phyloP scores from a whole-genome alignment of 2,329 filamentous ascomycete genomes.

The Phyllosticta citriasiana region DNA sequence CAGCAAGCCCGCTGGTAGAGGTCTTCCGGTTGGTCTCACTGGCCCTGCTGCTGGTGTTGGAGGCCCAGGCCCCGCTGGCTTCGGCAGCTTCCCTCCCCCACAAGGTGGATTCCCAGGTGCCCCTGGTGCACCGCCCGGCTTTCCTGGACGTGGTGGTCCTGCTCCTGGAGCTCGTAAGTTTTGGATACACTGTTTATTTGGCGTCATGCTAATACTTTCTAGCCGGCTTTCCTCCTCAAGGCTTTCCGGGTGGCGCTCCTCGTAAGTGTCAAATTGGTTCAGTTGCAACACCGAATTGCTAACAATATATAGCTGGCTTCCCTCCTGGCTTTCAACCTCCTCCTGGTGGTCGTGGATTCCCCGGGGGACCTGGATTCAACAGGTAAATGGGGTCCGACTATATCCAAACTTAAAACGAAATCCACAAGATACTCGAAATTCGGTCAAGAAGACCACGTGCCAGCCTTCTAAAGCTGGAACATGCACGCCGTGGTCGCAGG shows the following conservation, averaged over 20 bases:
- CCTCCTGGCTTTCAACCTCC: conserved; percentile 66
- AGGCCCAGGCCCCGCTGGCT: conserved; percentile 56
- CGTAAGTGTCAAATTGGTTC: conserved; percentile 19
- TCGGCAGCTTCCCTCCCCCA: conserved; percentile 39
- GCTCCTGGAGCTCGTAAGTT: conserved; percentile 17
- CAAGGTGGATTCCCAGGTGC: conserved; percentile 44
- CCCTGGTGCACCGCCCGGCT: conserved; percentile 19
- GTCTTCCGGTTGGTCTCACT: conserved; percentile 70
- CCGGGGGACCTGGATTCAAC: conserved; percentile 15
- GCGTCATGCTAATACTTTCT: conserved; percentile 13
- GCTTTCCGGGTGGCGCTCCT: conserved; percentile 26
- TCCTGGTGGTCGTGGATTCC: conserved; percentile 38
- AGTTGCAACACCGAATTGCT: conserved; percentile 1
- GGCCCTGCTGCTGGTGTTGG: conserved; percentile 85
- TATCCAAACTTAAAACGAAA: neutral
- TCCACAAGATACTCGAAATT: neutral
- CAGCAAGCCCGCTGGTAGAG: conserved; percentile 80
- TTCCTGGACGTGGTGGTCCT: conserved; percentile 24
- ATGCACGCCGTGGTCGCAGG: neutral
- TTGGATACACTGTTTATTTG: neutral
- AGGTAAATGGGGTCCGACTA: neutral
- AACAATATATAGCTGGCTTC: conserved; percentile 17
- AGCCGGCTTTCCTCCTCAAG: conserved; percentile 18
- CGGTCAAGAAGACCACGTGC: neutral
- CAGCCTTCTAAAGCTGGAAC: neutral